phyloP scores from a whole-genome alignment of 306 rosid species.

The Acacia melanoxylon region DNA sequence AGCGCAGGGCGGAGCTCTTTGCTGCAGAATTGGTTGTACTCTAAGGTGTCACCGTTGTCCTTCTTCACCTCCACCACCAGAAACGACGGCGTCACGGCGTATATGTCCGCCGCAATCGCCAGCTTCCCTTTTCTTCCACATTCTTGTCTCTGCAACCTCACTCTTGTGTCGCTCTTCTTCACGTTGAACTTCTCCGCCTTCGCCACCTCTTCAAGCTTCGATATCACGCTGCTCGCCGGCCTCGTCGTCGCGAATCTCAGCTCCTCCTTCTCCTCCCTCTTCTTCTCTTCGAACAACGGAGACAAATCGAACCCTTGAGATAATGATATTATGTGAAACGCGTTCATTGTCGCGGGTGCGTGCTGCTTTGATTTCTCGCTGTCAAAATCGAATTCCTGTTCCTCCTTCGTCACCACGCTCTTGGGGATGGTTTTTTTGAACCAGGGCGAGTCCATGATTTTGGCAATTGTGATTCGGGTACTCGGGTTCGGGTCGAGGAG shows the following conservation, averaged over 20 bases:
- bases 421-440: constrained; percentile 56
- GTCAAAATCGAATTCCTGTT: constrained; percentile 33
- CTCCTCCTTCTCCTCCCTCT: constrained; percentile 72
- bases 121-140: constrained; percentile 73
- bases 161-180: constrained; percentile 66
- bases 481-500: constrained; percentile 77
- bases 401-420: constrained; percentile 25
- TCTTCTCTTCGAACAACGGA: constrained; percentile 75
- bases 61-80: constrained; percentile 82
- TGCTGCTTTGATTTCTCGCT: constrained; percentile 35
- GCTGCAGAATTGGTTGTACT: constrained; percentile 81
- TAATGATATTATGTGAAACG: constrained; percentile 69
- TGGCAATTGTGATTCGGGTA: constrained; percentile 46
- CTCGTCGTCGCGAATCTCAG: constrained; percentile 66
- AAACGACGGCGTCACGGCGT: constrained; percentile 68
- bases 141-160: constrained; percentile 61
- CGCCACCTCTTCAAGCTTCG: constrained; percentile 70
- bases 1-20: constrained; percentile 83
- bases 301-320: constrained; percentile 78
- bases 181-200: constrained; percentile 57
- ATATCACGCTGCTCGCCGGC: constrained; percentile 75
- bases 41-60: constrained; percentile 70
- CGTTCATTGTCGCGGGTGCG: constrained; percentile 54
- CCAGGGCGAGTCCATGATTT: constrained; percentile 66
- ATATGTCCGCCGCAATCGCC: constrained; percentile 69